These are phyloP conservation scores for Hypericum androsaemum DNA, from an alignment of 345 rosid species.

Conservation along the genomic window DNA sequence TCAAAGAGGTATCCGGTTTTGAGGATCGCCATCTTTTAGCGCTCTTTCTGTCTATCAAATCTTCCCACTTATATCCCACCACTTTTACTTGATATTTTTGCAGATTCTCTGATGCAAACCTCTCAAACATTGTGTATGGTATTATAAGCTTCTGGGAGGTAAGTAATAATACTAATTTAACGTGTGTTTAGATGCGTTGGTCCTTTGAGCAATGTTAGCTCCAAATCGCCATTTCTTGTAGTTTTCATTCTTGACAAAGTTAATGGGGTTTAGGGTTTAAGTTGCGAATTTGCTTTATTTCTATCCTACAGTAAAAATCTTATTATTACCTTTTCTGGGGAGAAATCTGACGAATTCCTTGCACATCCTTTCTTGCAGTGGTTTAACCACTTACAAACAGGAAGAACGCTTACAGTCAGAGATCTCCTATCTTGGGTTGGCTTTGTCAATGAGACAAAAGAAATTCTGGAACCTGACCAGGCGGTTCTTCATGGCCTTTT, in stretches of 20 bases:
- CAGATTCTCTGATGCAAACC: slow-evolving; percentile 40
- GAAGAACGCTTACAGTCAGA: slow-evolving; percentile 77
- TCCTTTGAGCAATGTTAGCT: too few species aligned
- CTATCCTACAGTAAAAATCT: too few species aligned
- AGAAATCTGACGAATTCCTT: slow-evolving; percentile 8
- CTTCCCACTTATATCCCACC: slow-evolving; percentile 2
- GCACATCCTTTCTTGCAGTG: slow-evolving; percentile 41
- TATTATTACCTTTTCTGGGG: slow-evolving; percentile 1
- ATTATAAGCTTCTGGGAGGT: slow-evolving; percentile 78
- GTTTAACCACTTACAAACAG: slow-evolving; percentile 65
- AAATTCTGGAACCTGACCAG: slow-evolving; percentile 43
- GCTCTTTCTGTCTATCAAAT: not conserved
- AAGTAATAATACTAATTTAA: not conserved
- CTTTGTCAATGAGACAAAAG: slow-evolving; percentile 47
- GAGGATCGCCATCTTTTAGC: slow-evolving; percentile 2
- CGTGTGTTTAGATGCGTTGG: too few species aligned
- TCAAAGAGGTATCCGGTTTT: slow-evolving; percentile 37
- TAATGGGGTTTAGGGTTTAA: not conserved
- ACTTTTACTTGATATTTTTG: slow-evolving; percentile 5
- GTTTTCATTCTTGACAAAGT: slow-evolving; percentile 5
- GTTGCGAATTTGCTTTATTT: not conserved
- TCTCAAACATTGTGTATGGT: slow-evolving; percentile 40
- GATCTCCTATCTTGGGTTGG: slow-evolving; percentile 89
- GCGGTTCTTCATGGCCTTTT: slow-evolving; percentile 82
- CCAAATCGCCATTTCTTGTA: slow-evolving; percentile 5